Evolutionary conservation across 495 filamentous ascomycete species (phyloP), one percentile per base, ranked within the genome.

Genomic region (Penicillium arizonense): DNA sequence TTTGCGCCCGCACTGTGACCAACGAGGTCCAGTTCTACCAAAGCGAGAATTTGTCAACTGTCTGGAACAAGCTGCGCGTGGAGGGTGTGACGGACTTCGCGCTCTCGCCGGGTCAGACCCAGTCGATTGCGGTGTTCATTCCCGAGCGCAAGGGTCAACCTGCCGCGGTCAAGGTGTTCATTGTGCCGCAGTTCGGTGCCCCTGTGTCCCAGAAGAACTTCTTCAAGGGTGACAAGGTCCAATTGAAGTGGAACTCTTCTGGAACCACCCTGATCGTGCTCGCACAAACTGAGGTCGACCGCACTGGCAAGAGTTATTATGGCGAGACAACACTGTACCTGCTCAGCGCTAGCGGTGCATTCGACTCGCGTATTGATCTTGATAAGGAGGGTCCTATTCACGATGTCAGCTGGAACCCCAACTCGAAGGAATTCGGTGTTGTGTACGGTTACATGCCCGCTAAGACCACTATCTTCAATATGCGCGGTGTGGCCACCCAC

Each of bases 341-440:
- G 59, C 80, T 98, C 50, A 96, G 90, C 70, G 87, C 91, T 45
- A 92, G 88, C 63, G 93, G 92, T 40, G 85, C 86, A 50, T 94
- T 96, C 64, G 94, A 98, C 67, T 94, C 92, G 46, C 82, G 94
- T 44, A 84, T 98, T 59, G 82, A 90, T 45, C 80, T 97, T 24
- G 85, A 98, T 78, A 97, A 97, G 73, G 92, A 97, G 65, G 94
- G 94, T 1, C 94, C 94, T 14, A 97, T 98, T 57, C 93, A 98
- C 70, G 94, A 98, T 63, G 94, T 98, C 35, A 81, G 87, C n/a
- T 98, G 94, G 94, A 96, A 90, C 13, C 91, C 94, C 18, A 96
- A 91, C 70, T 93, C 89, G 33, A 93, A 90, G 72, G 91, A 96
- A 69, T 98, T 98, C 62, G 94, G 90, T 57, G 94, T 98, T 18